Conservation (phyloP, 2,329 filamentous ascomycete genomes). For the Elsinoe batatas region DNA sequence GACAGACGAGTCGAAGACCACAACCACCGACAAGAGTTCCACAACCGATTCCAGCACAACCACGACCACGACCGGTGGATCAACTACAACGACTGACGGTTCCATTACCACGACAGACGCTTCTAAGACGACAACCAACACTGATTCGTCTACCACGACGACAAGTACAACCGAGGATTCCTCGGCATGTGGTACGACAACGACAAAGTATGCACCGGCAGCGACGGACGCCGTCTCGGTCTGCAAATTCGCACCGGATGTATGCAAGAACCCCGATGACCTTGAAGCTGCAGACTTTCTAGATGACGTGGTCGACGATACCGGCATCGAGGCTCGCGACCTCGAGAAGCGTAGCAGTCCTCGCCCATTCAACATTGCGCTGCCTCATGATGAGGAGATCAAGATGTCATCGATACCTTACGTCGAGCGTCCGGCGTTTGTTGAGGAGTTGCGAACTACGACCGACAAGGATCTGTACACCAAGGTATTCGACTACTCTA, state of each 20-base stretch:
- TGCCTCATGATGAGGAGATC: background rate
- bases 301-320: background rate
- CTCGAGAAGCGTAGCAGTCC: background rate
- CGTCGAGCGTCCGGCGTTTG: background rate
- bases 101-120: background rate
- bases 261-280: background rate
- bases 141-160: background rate
- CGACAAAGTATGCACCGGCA: background rate
- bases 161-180: background rate
- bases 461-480: conserved; percentile 3
- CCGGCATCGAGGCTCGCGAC: background rate
- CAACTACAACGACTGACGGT: background rate
- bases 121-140: background rate
- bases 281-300: background rate
- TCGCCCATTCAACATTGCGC: background rate
- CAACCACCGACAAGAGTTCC: background rate
- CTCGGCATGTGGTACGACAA: background rate
- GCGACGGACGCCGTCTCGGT: background rate
- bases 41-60: background rate
- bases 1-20: background rate
- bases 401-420: conserved; percentile 1
- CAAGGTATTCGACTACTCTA: conserved; percentile 6
- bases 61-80: background rate
- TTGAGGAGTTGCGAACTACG: background rate
- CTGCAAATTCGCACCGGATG: background rate